These are phyloP conservation scores for Reticulascus tulasneorum DNA, from an alignment of 2,329 filamentous ascomycete genomes.

Conservation along the genomic window DNA sequence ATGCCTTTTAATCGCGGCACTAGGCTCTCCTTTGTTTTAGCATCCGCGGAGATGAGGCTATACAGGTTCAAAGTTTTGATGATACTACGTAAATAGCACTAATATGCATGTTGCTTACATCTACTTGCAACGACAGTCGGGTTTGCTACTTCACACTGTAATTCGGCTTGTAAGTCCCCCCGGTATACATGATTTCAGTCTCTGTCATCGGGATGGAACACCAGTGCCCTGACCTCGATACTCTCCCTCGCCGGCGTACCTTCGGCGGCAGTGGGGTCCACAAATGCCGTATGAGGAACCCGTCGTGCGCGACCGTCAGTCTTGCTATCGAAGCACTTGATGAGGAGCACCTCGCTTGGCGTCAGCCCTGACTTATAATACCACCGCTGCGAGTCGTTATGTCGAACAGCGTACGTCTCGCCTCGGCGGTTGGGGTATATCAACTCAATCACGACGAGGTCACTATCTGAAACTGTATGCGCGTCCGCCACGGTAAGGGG, in stretches of 20 bases:
- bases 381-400: constrained; percentile 43
- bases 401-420: constrained; percentile 43
- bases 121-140: no score
- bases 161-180: no score
- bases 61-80: no score
- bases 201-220: constrained; percentile 43
- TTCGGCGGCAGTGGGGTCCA: constrained; percentile 35
- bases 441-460: constrained; percentile 44
- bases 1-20: no score
- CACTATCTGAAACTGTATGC: constrained; percentile 41
- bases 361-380: constrained; percentile 48
- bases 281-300: constrained; percentile 54
- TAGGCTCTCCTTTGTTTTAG: no score
- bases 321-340: constrained; percentile 61
- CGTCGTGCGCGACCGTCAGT: constrained; percentile 47
- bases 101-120: no score
- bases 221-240: constrained; percentile 52
- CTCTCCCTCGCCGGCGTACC: constrained; percentile 51
- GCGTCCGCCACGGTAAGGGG: constrained; percentile 52
- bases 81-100: no score
- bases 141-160: no score
- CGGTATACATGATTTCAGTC: no score
- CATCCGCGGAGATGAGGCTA: no score
- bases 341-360: constrained; percentile 51
- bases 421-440: constrained; percentile 48